phyloP scores from a whole-genome alignment of 164 flowering plant genomes.

The Berberis thunbergii region DNA sequence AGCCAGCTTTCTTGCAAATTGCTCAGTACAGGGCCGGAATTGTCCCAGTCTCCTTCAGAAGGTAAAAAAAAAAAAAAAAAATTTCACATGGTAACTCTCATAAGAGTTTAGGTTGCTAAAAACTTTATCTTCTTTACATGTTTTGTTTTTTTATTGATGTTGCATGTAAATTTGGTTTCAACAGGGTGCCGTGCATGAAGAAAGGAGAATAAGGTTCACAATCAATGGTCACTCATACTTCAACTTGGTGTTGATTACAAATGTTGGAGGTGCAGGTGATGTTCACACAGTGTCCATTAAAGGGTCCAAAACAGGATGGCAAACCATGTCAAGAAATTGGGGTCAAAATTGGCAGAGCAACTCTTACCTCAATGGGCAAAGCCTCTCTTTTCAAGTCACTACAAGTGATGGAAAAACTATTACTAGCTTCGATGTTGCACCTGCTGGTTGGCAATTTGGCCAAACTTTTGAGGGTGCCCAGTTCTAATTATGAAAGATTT shows the following conservation, averaged over 20 bases:
- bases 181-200: conserved; percentile 57
- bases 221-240: conserved; percentile 67
- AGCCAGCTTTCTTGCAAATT: conserved; percentile 33
- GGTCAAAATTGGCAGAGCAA: conserved; percentile 79
- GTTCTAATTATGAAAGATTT: not conserved
- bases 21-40: conserved; percentile 47
- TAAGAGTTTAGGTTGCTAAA: too few relatives aligned
- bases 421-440: conserved; percentile 54
- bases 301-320: conserved; percentile 62
- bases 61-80: conserved; percentile 13
- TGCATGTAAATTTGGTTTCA: too few relatives aligned
- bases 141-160: too few relatives aligned
- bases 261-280: conserved; percentile 77
- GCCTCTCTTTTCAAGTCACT: conserved; percentile 52
- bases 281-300: conserved; percentile 47
- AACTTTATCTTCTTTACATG: too few relatives aligned
- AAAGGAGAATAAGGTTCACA: conserved; percentile 65
- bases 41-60: conserved; percentile 38
- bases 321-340: conserved; percentile 67
- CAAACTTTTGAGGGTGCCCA: conserved; percentile 31
- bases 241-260: conserved; percentile 61
- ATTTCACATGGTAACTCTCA: too few relatives aligned
- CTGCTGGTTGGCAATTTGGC: conserved; percentile 57
- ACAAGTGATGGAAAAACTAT: conserved; percentile 52
- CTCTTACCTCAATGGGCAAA: conserved; percentile 54